Evolutionary conservation across 2,329 filamentous ascomycete genomes (phyloP).

Genomic region (Fonsecaea monophora): DNA sequence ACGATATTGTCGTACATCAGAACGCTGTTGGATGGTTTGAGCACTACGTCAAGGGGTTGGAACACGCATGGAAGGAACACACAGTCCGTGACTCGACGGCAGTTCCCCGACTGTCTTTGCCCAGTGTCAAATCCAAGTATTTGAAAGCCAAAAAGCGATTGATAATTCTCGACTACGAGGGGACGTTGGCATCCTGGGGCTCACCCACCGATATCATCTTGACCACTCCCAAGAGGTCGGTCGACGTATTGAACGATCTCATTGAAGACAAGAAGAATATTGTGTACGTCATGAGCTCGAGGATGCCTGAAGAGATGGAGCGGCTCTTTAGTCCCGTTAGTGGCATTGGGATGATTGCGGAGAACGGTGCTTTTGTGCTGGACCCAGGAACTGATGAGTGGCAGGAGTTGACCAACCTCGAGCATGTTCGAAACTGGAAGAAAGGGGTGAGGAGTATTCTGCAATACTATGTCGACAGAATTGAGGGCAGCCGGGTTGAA

Average conservation of each 20-base stretch:
- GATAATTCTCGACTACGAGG: slow-evolving; percentile 93
- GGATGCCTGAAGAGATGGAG: slow-evolving; percentile 86
- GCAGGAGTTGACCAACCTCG: slow-evolving; percentile 76
- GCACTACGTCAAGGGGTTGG: slow-evolving; percentile 73
- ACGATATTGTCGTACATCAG: slow-evolving; percentile 75
- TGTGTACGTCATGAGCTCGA: slow-evolving; percentile 92
- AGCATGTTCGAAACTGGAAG: slow-evolving; percentile 79
- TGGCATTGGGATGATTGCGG: slow-evolving; percentile 85
- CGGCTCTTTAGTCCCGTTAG: slow-evolving; percentile 83
- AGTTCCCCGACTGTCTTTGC: slow-evolving; percentile 81
- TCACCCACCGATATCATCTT: slow-evolving; percentile 83
- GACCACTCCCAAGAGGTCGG: slow-evolving; percentile 82
- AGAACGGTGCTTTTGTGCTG: slow-evolving; percentile 91
- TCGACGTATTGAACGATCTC: slow-evolving; percentile 82
- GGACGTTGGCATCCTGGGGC: slow-evolving; percentile 86
- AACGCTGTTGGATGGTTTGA: slow-evolving; percentile 87
- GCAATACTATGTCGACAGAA: slow-evolving; percentile 86
- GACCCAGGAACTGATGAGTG: slow-evolving; percentile 70
- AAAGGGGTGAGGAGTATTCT: slow-evolving; percentile 81
- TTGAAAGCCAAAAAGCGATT: slow-evolving; percentile 70
- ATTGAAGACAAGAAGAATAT: slow-evolving; percentile 80
- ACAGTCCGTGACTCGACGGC: slow-evolving; percentile 82
- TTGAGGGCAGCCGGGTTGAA: slow-evolving; percentile 85
- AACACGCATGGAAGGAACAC: slow-evolving; percentile 81
- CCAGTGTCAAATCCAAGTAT: slow-evolving; percentile 70